Percentiles rank a stretch among this genome's conserved stretches.
Evolutionary conservation across 2,329 filamentous ascomycete genomes (phyloP).

Genomic region (Blastomyces percursus): DNA sequence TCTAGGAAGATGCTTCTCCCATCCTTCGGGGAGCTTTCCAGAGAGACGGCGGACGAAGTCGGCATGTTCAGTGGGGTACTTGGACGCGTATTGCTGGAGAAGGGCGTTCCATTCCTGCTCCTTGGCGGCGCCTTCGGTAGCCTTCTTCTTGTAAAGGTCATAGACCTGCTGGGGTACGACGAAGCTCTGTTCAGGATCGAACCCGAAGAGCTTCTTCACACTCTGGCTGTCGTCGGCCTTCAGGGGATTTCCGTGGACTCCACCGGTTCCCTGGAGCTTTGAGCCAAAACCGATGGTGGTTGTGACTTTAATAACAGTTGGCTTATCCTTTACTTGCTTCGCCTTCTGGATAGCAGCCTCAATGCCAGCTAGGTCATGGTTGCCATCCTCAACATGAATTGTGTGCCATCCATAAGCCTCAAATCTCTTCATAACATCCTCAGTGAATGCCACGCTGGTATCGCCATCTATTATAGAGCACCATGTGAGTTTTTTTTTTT

Average conservation of each 20-base stretch:
- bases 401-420: slow-evolving; percentile 97
- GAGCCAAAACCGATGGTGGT: slow-evolving; percentile 98
- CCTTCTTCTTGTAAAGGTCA: slow-evolving; percentile 76
- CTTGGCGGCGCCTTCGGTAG: slow-evolving; percentile 71
- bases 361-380: slow-evolving; percentile 76
- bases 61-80: slow-evolving; percentile 65
- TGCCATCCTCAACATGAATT: slow-evolving; percentile 71
- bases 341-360: slow-evolving; percentile 78
- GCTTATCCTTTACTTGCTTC: slow-evolving; percentile 88
- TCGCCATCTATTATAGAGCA: slow-evolving; percentile 57
- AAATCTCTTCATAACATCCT: slow-evolving; percentile 90
- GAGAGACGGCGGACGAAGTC: slow-evolving; percentile 73
- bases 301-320: slow-evolving; percentile 88
- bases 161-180: slow-evolving; percentile 91
- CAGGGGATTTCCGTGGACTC: slow-evolving; percentile 90
- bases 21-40: slow-evolving; percentile 82
- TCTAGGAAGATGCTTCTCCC: slow-evolving; percentile 85
- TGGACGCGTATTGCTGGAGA: slow-evolving; percentile 70
- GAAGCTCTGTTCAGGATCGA: slow-evolving; percentile 89
- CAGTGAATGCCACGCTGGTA: slow-evolving; percentile 92
- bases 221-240: slow-evolving; percentile 90
- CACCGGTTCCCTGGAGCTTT: slow-evolving; percentile 80
- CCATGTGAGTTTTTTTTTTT: slow-evolving; percentile 8
- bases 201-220: slow-evolving; percentile 91
- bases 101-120: slow-evolving; percentile 95